Evolutionary conservation across 2,329 filamentous ascomycete species (phyloP).

Genomic region (Pseudogymnoascus pannorum): DNA sequence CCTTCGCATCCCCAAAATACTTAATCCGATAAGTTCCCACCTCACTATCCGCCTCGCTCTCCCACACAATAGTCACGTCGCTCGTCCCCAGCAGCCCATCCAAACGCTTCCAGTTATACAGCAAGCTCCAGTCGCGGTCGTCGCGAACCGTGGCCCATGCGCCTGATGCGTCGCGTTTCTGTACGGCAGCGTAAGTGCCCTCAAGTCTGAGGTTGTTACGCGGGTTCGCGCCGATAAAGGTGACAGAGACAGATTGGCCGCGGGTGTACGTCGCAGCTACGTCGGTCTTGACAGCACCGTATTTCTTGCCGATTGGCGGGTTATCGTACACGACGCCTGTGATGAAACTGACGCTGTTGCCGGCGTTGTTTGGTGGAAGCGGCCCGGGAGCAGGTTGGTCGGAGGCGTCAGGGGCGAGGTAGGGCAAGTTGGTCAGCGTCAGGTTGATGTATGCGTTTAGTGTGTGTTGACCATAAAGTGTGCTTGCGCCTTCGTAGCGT

Average conservation of each 20-base stretch:
- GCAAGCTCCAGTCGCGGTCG: conserved; percentile 76
- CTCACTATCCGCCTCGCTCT: conserved; percentile 54
- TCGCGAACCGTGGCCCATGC: conserved; percentile 61
- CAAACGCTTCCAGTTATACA: conserved; percentile 72
- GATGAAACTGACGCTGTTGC: conserved; percentile 73
- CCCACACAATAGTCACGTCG: conserved; percentile 74
- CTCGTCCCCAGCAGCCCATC: conserved; percentile 65
- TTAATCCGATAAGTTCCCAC: conserved; percentile 66
- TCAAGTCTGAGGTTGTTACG: conserved; percentile 79
- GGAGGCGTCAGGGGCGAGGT: conserved; percentile 47
- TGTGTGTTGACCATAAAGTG: conserved; percentile 76
- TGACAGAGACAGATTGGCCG: conserved; percentile 56
- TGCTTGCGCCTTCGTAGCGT: conserved; percentile 92
- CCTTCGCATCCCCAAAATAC: conserved; percentile 82
- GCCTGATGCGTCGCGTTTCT: conserved; percentile 44
- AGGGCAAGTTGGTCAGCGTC: conserved; percentile 63
- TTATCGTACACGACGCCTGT: conserved; percentile 69
- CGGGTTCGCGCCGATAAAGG: conserved; percentile 82
- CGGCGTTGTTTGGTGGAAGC: conserved; percentile 71
- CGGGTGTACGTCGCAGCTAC: conserved; percentile 46
- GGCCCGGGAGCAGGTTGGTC: conserved; percentile 43
- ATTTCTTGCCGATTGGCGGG: conserved; percentile 56
- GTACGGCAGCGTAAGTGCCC: conserved; percentile 69
- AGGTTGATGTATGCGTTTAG: conserved; percentile 83
- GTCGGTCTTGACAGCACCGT: conserved; percentile 59